These are phyloP conservation scores for Mycena kentingensis DNA, from an alignment of 768 basidiomycete species.

Conservation along the genomic window DNA sequence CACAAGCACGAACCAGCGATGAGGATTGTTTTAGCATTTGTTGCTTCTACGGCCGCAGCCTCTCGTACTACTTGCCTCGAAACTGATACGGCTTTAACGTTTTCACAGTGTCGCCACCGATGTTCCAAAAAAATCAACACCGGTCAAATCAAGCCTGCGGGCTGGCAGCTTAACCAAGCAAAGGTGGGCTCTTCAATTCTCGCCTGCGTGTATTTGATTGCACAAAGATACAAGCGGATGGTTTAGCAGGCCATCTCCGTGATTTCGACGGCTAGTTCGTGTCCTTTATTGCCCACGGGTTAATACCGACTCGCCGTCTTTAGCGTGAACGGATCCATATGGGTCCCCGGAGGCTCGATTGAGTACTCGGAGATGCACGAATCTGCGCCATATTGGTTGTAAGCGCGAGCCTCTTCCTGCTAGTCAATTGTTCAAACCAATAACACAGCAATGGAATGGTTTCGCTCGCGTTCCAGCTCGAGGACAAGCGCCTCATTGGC, in stretches of 20 bases:
- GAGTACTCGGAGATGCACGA: constrained; percentile 50
- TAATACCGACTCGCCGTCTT: background rate
- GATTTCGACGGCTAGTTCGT: constrained; percentile 44
- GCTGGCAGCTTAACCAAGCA: constrained; percentile 44
- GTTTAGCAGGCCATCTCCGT: constrained; percentile 42
- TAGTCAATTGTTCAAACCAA: background rate
- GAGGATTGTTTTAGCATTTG: too few relatives aligned
- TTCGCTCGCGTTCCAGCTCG: constrained; percentile 42
- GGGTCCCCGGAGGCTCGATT: constrained; percentile 43
- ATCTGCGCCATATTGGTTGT: constrained; percentile 48
- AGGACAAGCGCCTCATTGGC: constrained; percentile 38
- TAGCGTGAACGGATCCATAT: constrained; percentile 46
- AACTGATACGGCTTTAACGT: background rate
- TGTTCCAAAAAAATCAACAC: constrained; percentile 36
- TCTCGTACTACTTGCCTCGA: background rate
- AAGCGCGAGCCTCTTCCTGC: too few relatives aligned
- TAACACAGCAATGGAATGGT: constrained; percentile 41
- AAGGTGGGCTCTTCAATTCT: background rate
- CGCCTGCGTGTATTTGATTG: background rate
- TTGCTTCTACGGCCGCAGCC: constrained; percentile 1
- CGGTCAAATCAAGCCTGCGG: constrained; percentile 40
- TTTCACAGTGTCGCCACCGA: constrained; percentile 32
- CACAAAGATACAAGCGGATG: constrained; percentile 38
- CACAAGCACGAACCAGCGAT: too few relatives aligned
- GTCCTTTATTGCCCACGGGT: background rate